Evolutionary conservation across 164 flowering plant genomes (phyloP).

Genomic region (Magnolia officinalis): DNA sequence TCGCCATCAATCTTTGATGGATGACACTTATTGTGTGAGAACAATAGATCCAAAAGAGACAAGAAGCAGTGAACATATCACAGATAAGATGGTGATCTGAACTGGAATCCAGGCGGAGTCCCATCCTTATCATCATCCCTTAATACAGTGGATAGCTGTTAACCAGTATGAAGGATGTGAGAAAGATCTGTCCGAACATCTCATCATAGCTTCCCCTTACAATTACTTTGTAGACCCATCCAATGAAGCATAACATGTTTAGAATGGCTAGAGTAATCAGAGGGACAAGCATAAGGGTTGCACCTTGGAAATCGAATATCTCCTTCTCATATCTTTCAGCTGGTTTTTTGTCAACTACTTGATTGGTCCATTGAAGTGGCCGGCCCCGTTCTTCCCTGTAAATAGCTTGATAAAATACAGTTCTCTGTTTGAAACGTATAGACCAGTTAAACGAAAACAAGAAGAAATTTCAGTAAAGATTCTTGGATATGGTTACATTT

Average conservation of each 20-base stretch:
- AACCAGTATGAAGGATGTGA: conserved; percentile 15
- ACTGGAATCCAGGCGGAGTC: conserved; percentile 12
- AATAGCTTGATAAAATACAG: not conserved
- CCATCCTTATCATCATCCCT: conserved; percentile 23
- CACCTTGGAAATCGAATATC: conserved; percentile 29
- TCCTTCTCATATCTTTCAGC: conserved; percentile 21
- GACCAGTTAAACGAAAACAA: too few species aligned
- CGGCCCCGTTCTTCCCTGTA: not conserved
- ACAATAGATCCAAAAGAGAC: conserved; percentile 7
- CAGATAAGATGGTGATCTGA: not conserved
- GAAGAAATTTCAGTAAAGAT: not conserved
- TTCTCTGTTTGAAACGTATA: too few species aligned
- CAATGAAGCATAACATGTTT: conserved; percentile 16
- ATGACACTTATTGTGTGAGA: not conserved
- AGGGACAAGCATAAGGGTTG: conserved; percentile 22
- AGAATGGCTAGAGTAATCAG: conserved; percentile 14
- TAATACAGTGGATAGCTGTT: conserved; percentile 24
- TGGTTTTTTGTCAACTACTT: conserved; percentile 24
- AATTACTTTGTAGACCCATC: conserved; percentile 16
- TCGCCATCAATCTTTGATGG: too few species aligned
- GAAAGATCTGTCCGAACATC: conserved; percentile 22
- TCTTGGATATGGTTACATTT: not conserved
- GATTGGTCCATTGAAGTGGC: not conserved
- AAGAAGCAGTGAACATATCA: conserved; percentile 4
- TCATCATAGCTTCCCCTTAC: conserved; percentile 8